Percentiles rank a stretch among this genome's conserved stretches.
Conservation (phyloP, 306 rosid species). For the Quercus wislizeni region DNA sequence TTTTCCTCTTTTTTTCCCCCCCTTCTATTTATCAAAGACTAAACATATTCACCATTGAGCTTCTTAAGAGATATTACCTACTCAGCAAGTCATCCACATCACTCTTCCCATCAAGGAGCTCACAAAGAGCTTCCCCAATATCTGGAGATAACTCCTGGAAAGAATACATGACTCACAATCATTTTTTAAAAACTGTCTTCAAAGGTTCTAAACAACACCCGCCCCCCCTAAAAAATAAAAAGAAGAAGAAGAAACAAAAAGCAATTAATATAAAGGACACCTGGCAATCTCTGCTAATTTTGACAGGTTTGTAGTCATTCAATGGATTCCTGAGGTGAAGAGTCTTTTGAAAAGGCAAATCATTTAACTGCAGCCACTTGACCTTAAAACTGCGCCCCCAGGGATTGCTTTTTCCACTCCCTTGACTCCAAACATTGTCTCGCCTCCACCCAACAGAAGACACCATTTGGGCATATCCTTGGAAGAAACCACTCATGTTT, state of each 20-base stretch:
- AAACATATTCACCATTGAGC: conserved; percentile 6
- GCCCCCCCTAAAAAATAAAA: background rate
- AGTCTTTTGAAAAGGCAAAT: conserved; percentile 72
- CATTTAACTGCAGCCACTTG: conserved; percentile 68
- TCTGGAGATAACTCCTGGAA: conserved; percentile 73
- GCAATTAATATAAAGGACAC: conserved; percentile 31
- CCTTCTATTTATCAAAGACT: background rate
- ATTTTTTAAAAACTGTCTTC: conserved; percentile 13
- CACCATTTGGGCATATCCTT: conserved; percentile 84
- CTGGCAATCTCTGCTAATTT: conserved; percentile 90
- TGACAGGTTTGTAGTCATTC: conserved; percentile 83
- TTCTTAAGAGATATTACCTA: conserved; percentile 38
- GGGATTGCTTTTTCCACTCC: conserved; percentile 64
- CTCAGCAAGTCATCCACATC: conserved; percentile 25
- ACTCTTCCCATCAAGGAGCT: conserved; percentile 61
- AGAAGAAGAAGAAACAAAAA: background rate
- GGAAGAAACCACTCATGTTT: conserved; percentile 88
- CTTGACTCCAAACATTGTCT: conserved; percentile 70
- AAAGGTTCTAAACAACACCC: background rate
- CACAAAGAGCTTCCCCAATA: conserved; percentile 77
- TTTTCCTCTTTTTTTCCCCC: background rate
- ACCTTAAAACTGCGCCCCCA: conserved; percentile 81
- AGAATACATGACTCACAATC: conserved; percentile 22
- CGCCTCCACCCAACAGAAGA: conserved; percentile 75
- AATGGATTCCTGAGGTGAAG: conserved; percentile 80